Evolutionary conservation across 2,329 filamentous ascomycete genomes (phyloP).

Genomic region (Aspergillus sp.): DNA sequence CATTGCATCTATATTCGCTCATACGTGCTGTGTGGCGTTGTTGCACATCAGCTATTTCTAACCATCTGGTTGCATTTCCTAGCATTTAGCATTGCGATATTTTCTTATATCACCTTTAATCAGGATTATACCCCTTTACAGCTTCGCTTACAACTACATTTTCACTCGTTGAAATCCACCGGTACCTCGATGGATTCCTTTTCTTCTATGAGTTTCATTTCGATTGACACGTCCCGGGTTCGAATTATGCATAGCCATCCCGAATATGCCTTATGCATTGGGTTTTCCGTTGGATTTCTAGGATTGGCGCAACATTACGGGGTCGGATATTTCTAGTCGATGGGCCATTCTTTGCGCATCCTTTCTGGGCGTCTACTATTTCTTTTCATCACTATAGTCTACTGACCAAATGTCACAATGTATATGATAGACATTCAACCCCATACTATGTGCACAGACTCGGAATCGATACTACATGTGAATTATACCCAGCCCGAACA

Average conservation of each 20-base stretch:
- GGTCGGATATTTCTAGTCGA: background rate
- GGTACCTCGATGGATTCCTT: background rate
- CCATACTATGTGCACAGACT: background rate
- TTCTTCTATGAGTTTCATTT: background rate
- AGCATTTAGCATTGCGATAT: constrained; percentile 15
- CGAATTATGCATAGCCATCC: constrained; percentile 3
- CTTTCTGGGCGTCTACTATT: background rate
- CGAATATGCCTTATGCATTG: background rate
- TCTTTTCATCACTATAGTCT: background rate
- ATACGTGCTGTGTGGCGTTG: background rate
- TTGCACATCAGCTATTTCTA: background rate
- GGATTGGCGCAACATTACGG: background rate
- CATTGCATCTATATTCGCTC: background rate
- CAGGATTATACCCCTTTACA: constrained; percentile 17
- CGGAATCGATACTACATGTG: background rate
- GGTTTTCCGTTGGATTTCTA: background rate
- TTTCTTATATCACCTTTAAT: background rate
- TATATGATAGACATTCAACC: background rate
- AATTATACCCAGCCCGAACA: background rate
- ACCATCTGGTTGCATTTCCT: background rate
- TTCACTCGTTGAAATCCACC: background rate
- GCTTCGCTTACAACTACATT: constrained; percentile 5
- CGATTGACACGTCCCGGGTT: background rate
- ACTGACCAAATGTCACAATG: background rate
- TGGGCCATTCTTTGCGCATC: background rate